These are phyloP conservation scores for Aspergillus sp. DNA, from an alignment of 2,329 filamentous ascomycete genomes.

Conservation along the genomic window DNA sequence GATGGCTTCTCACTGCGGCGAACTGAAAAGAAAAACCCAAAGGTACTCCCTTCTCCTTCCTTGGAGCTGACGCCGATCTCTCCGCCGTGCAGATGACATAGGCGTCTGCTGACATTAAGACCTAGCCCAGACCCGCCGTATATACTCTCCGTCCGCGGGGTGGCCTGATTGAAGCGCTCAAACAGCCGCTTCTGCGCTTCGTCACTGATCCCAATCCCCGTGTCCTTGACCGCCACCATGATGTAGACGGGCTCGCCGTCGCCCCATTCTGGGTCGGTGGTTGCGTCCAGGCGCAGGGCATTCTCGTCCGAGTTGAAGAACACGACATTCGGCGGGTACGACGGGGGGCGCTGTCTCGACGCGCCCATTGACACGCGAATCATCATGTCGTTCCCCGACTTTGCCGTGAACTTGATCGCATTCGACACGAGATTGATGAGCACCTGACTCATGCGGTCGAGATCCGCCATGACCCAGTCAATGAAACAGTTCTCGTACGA, in stretches of 20 bases:
- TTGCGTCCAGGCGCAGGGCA: slow-evolving; percentile 27
- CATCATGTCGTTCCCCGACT: slow-evolving; percentile 34
- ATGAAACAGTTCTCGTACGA: slow-evolving; percentile 58
- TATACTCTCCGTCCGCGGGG: slow-evolving; percentile 70
- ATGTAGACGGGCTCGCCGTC: slow-evolving; percentile 61
- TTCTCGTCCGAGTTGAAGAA: slow-evolving; percentile 25
- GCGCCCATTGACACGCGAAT: slow-evolving; percentile 56
- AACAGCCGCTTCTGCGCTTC: slow-evolving; percentile 74
- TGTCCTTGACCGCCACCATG: slow-evolving; percentile 72
- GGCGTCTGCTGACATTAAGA: slow-evolving; percentile 72
- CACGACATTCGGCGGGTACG: slow-evolving; percentile 35
- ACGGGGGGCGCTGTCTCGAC: slow-evolving; percentile 44
- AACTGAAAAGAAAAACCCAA: slow-evolving; percentile 58
- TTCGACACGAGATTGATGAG: slow-evolving; percentile 79
- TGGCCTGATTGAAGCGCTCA: slow-evolving; percentile 75
- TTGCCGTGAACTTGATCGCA: slow-evolving; percentile 74
- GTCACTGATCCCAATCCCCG: slow-evolving; percentile 68
- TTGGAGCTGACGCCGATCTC: slow-evolving; percentile 68
- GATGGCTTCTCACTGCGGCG: slow-evolving; percentile 13
- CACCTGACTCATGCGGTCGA: slow-evolving; percentile 72
- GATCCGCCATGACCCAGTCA: slow-evolving; percentile 68
- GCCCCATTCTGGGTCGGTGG: slow-evolving; percentile 52
- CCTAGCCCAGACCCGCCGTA: slow-evolving; percentile 78
- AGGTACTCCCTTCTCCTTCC: slow-evolving; percentile 55
- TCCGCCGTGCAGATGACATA: slow-evolving; percentile 79